Base-by-base conservation (phyloP, 176 grass and related monocot species). In the Oryza australiensis region DNA sequence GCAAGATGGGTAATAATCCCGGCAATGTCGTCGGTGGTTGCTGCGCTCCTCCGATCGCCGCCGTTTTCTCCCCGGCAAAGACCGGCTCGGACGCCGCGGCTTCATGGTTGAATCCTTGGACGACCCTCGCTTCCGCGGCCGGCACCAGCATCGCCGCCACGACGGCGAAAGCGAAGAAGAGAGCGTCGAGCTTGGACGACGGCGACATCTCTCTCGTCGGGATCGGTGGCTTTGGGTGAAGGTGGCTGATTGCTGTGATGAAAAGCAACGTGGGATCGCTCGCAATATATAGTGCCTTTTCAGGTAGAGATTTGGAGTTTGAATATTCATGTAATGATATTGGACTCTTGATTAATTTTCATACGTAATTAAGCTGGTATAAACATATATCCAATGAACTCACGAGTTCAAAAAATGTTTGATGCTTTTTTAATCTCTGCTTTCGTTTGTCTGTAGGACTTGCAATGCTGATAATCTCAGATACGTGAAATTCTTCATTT, bases 111-210 rank as follows among this genome's bases (percentile, higher is more conserved):
- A 46, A 46, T 46, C 45, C 45, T 48, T 48, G 45, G 14, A n/a
- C n/a, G n/a, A 48, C 45, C 45, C 45, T 55, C 6, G 51, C 29
- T 55, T 55, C 51, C 7, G 18, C 51, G 18, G 63, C 46, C 6
- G 41, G 62, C 26, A 7, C 38, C 38, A 79, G 27, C 10, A 15
- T 33, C 63, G 76, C 4, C 5, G 62, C 76, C 26, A 20, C 76
- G 14, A 34, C 10, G 63, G 63, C 20, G 63, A 79, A 24, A 27
- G 76, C 76, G 76, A 78, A 15, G 41, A 79, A 15, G 16, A 49
- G 41, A 18, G 27, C 63, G 41, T 32, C 1, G 76, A 79, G 41
- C 63, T 79, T 79, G 40, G 27, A 49, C 18, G 41, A 49, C 10
- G 40, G 48, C 16, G 63, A 10, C 76, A 79, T 79, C 5, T 55